Evolutionary conservation across 2,329 filamentous ascomycete species (phyloP).

Genomic region (Xylariaceae sp.): DNA sequence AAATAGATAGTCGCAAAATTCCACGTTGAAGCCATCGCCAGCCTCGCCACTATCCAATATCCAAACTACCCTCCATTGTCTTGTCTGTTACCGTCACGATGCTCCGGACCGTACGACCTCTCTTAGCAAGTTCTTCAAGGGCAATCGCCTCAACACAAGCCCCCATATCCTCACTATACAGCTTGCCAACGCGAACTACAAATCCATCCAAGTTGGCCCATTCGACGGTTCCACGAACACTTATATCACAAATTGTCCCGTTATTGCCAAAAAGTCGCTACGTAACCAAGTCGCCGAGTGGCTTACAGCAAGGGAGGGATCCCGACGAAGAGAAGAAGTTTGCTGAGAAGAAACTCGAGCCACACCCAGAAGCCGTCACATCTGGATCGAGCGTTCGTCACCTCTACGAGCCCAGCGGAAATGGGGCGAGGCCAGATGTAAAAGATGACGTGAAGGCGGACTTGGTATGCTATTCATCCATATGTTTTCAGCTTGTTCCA

Average conservation of each 20-base stretch:
- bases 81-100: conserved; percentile 26
- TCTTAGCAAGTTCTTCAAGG: conserved; percentile 28
- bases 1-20: neutral
- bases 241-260: conserved; percentile 5
- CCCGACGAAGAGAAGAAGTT: conserved; percentile 58
- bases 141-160: conserved; percentile 14
- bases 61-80: too few relatives aligned
- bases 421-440: conserved; percentile 33
- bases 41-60: too few relatives aligned
- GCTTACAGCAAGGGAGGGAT: conserved; percentile 47
- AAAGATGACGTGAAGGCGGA: conserved; percentile 47
- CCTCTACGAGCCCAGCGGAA: conserved; percentile 45
- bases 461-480: conserved; percentile 52
- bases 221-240: conserved; percentile 2
- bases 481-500: neutral
- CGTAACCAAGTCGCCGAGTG: conserved; percentile 34
- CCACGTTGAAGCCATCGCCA: too few relatives aligned
- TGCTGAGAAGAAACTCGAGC: conserved; percentile 57
- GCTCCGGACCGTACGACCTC: conserved; percentile 32
- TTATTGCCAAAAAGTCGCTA: conserved; percentile 29
- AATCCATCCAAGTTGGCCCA: neutral
- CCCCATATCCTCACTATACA: conserved; percentile 10
- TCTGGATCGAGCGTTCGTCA: conserved; percentile 58
- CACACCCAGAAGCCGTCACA: conserved; percentile 64
- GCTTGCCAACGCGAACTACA: neutral